Percentiles rank a stretch among this genome's conserved stretches.
These are phyloP conservation scores for Pichia sp. DNA, from an alignment of 1,139 yeast genomes.

Conservation along the genomic window DNA sequence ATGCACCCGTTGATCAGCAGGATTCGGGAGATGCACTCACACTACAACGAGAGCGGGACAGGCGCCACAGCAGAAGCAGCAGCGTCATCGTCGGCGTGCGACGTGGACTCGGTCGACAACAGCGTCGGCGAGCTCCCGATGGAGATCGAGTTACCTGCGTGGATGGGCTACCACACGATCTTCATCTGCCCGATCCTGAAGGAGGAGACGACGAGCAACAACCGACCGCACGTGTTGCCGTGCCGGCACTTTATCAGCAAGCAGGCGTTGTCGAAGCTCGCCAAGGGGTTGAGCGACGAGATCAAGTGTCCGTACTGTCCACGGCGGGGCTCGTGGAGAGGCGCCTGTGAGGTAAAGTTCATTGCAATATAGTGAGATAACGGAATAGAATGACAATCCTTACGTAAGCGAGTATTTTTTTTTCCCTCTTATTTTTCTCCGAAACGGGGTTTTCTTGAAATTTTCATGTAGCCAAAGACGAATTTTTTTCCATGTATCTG, in stretches of 20 bases:
- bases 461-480: neutral
- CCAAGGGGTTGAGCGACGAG: slow-evolving; percentile 36
- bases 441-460: neutral
- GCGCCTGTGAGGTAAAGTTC: slow-evolving; percentile 33
- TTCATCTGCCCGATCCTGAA: slow-evolving; percentile 29
- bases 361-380: slow-evolving; percentile 20
- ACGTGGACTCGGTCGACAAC: neutral
- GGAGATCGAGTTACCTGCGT: slow-evolving; percentile 50
- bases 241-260: slow-evolving; percentile 61
- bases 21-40: slow-evolving; percentile 3
- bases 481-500: neutral
- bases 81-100: neutral
- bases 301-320: slow-evolving; percentile 74
- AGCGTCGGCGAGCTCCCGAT: slow-evolving; percentile 50
- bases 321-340: slow-evolving; percentile 30
- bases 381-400: neutral
- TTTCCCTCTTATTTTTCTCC: too few relatives aligned
- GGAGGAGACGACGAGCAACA: slow-evolving; percentile 63
- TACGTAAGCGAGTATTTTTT: too few relatives aligned
- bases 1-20: slow-evolving; percentile 2
- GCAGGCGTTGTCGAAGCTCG: slow-evolving; percentile 42
- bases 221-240: slow-evolving; percentile 60
- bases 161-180: slow-evolving; percentile 36
- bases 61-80: neutral
- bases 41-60: neutral